phyloP scores from a whole-genome alignment of 73 alveolate species.

The Effrenium voratum region DNA sequence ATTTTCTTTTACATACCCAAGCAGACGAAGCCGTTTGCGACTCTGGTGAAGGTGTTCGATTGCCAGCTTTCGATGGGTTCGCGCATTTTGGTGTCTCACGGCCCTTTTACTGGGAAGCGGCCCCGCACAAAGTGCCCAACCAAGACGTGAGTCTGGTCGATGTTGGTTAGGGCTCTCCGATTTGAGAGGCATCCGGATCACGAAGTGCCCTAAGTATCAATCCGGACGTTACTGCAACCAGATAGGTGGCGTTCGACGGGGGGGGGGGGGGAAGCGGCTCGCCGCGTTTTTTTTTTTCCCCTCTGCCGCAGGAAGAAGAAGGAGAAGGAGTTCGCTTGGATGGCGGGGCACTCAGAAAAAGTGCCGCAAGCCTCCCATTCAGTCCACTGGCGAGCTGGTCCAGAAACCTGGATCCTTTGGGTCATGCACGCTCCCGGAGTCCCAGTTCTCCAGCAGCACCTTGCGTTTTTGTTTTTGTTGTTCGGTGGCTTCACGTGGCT shows the following conservation, averaged over 20 bases:
- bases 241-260: not conserved
- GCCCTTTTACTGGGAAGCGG: too few relatives aligned
- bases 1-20: too few relatives aligned
- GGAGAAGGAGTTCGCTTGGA: slow-evolving; percentile 75
- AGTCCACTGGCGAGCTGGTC: not conserved
- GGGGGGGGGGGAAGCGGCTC: not conserved
- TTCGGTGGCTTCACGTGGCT: not conserved
- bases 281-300: too few relatives aligned
- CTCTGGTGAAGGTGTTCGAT: too few relatives aligned
- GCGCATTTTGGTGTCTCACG: too few relatives aligned
- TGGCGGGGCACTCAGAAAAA: not conserved
- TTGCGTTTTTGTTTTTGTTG: not conserved
- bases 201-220: not conserved
- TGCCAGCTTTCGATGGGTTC: too few relatives aligned
- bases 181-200: too few relatives aligned
- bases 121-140: too few relatives aligned
- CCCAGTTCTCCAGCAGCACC: not conserved
- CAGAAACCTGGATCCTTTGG: not conserved
- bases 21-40: too few relatives aligned
- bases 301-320: not conserved
- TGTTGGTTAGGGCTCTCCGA: not conserved
- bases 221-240: not conserved
- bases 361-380: not conserved
- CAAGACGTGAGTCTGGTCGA: too few relatives aligned
- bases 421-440: not conserved